Evolutionary conservation across 1,284 basidiomycete genomes (phyloP).

Genomic region (Cryptococcus maquisensis): DNA sequence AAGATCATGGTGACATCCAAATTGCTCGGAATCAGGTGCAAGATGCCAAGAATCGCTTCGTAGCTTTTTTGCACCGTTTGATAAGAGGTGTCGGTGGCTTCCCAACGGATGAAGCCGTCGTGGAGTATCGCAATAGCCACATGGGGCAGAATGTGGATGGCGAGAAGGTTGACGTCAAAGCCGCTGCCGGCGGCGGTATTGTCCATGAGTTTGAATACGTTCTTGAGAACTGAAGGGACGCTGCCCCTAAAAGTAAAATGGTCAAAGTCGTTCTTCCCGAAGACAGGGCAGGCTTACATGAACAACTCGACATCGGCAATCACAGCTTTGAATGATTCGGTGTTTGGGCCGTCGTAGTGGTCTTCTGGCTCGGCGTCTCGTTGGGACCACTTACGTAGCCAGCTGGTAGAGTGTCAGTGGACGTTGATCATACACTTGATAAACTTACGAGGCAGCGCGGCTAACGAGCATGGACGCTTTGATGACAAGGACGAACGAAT

Average conservation of each 20-base stretch:
- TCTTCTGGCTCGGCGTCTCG: slow-evolving; percentile 28
- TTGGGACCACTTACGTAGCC: slow-evolving; percentile 38
- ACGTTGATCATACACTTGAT: not conserved
- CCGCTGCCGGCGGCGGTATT: slow-evolving; percentile 1
- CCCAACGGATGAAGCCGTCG: slow-evolving; percentile 37
- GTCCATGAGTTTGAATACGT: slow-evolving; percentile 28
- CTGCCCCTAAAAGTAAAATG: slow-evolving; percentile 11
- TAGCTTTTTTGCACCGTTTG: slow-evolving; percentile 24
- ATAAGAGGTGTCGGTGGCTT: slow-evolving; percentile 12
- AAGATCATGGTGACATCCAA: slow-evolving; percentile 34
- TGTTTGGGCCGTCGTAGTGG: slow-evolving; percentile 17
- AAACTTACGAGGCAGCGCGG: slow-evolving; percentile 12
- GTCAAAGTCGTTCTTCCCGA: not conserved
- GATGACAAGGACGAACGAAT: slow-evolving; percentile 33
- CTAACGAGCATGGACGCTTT: slow-evolving; percentile 32
- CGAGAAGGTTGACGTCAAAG: slow-evolving; percentile 32
- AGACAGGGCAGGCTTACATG: slow-evolving; percentile 20
- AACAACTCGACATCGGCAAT: slow-evolving; percentile 31
- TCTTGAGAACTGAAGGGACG: slow-evolving; percentile 27
- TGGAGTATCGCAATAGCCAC: slow-evolving; percentile 28
- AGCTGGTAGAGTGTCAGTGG: slow-evolving; percentile 6
- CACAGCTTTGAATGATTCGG: slow-evolving; percentile 20
- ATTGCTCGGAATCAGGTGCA: slow-evolving; percentile 41
- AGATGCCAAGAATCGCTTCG: slow-evolving; percentile 30
- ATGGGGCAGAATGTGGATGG: slow-evolving; percentile 39